phyloP scores from a whole-genome alignment of 331 rosid species.

The Quercus lobata region DNA sequence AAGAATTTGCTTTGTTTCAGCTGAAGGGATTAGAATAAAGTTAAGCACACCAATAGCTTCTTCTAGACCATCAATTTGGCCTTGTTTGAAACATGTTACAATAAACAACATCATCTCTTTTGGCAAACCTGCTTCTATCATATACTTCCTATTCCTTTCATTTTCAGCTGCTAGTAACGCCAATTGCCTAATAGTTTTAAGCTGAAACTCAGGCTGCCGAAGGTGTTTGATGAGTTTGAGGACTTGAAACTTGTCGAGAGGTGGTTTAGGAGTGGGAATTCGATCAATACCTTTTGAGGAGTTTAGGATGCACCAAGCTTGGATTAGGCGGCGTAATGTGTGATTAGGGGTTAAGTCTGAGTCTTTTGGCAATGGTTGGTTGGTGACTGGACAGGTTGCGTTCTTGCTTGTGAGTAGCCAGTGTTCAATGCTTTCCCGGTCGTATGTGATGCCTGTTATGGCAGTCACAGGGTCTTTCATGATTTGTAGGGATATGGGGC shows the following conservation, averaged over 20 bases:
- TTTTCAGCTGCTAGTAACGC: slow-evolving; percentile 24
- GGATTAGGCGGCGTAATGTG: slow-evolving; percentile 36
- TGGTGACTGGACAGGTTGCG: slow-evolving; percentile 40
- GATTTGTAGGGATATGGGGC: slow-evolving; percentile 46
- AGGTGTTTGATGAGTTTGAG: slow-evolving; percentile 21
- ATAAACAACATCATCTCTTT: slow-evolving; percentile 41
- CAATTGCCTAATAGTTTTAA: slow-evolving; percentile 6
- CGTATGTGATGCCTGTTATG: slow-evolving; percentile 42
- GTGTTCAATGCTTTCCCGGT: slow-evolving; percentile 41
- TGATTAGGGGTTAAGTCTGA: slow-evolving; percentile 40
- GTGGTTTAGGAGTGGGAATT: slow-evolving; percentile 38
- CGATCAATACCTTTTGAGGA: slow-evolving; percentile 14
- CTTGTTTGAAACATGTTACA: not conserved
- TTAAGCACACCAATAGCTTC: slow-evolving; percentile 56
- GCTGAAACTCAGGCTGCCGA: not conserved
- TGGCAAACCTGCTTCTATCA: slow-evolving; percentile 31
- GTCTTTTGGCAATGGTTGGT: slow-evolving; percentile 24
- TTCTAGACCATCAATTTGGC: slow-evolving; percentile 37
- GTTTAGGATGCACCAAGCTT: slow-evolving; percentile 33
- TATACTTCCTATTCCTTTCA: slow-evolving; percentile 25
- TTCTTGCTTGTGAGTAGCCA: slow-evolving; percentile 33
- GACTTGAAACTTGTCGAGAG: slow-evolving; percentile 24
- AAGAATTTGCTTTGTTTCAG: slow-evolving; percentile 16
- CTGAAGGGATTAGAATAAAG: slow-evolving; percentile 28
- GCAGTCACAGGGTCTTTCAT: slow-evolving; percentile 46